phyloP scores from a whole-genome alignment of 2,329 filamentous ascomycete genomes.

The Apiospora marii region DNA sequence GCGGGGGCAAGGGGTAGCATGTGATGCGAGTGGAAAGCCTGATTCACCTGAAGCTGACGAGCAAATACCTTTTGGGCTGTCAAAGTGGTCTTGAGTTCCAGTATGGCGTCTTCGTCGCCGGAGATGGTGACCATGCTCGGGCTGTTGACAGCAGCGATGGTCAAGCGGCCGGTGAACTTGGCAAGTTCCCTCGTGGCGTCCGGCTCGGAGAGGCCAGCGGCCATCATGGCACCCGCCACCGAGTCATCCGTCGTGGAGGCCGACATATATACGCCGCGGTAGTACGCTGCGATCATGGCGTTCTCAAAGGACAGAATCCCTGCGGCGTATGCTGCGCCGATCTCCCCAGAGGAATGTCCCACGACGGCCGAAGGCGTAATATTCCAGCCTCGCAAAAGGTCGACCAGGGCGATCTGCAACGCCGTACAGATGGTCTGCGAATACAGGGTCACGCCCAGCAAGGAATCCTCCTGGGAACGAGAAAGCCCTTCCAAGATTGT shows the following conservation, averaged over 20 bases:
- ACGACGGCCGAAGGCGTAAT: conserved; percentile 47
- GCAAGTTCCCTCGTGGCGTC: conserved; percentile 27
- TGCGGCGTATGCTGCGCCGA: conserved; percentile 58
- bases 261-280: conserved; percentile 51
- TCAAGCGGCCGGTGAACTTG: conserved; percentile 24
- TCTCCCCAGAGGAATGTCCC: conserved; percentile 60
- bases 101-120: conserved; percentile 27
- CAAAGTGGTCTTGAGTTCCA: conserved; percentile 29
- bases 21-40: conserved; percentile 58
- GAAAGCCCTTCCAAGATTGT: conserved; percentile 22
- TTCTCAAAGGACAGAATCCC: conserved; percentile 50
- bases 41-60: conserved; percentile 49
- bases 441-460: conserved; percentile 37
- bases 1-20: conserved; percentile 47
- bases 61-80: conserved; percentile 40
- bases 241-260: conserved; percentile 36
- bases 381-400: conserved; percentile 40
- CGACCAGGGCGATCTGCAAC: conserved; percentile 40
- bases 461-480: conserved; percentile 28
- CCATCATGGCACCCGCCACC: conserved; percentile 40
- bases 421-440: conserved; percentile 45
- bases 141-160: conserved; percentile 27
- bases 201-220: conserved; percentile 37
- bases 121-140: conserved; percentile 32
- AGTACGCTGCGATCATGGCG: conserved; percentile 56